phyloP scores from a whole-genome alignment of 1,139 yeast genomes.

The Cylindricascospora bacillispora region DNA sequence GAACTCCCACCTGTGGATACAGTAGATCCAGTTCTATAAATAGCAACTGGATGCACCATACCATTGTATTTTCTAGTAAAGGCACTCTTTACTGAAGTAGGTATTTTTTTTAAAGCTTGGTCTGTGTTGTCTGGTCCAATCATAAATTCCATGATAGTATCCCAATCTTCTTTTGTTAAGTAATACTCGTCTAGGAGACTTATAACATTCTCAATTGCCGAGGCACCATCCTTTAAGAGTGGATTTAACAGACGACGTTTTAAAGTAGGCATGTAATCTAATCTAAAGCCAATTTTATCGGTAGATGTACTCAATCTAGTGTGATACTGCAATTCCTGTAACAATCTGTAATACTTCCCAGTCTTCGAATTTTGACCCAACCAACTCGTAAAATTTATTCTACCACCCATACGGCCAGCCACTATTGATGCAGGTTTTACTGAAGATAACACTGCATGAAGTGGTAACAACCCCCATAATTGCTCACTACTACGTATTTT shows the following conservation, averaged over 20 bases:
- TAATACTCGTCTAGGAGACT: constrained; percentile 69
- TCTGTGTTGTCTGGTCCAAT: constrained; percentile 48
- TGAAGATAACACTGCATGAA: constrained; percentile 81
- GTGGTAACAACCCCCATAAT: constrained; percentile 90
- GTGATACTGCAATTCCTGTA: constrained; percentile 85
- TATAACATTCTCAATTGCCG: constrained; percentile 55
- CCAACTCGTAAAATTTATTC: constrained; percentile 76
- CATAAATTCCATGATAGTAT: constrained; percentile 65
- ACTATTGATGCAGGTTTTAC: constrained; percentile 68
- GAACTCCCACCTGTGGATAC: constrained; percentile 28
- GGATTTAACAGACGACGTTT: constrained; percentile 46
- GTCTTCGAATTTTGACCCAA: constrained; percentile 84
- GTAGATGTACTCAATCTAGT: constrained; percentile 71
- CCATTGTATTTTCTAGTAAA: constrained; percentile 79
- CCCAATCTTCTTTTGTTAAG: constrained; percentile 87
- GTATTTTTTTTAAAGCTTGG: constrained; percentile 42
- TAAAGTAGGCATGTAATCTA: constrained; percentile 63
- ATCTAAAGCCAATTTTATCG: constrained; percentile 59
- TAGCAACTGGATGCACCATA: constrained; percentile 71
- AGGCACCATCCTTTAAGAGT: constrained; percentile 38
- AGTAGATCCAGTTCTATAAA: constrained; percentile 36
- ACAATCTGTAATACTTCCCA: constrained; percentile 60
- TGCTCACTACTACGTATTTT: constrained; percentile 85
- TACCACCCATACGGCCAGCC: constrained; percentile 57
- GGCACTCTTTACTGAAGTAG: constrained; percentile 65